Evolutionary conservation across 2,329 filamentous ascomycete genomes (phyloP).

Genomic region (Ophiobolus disseminans): DNA sequence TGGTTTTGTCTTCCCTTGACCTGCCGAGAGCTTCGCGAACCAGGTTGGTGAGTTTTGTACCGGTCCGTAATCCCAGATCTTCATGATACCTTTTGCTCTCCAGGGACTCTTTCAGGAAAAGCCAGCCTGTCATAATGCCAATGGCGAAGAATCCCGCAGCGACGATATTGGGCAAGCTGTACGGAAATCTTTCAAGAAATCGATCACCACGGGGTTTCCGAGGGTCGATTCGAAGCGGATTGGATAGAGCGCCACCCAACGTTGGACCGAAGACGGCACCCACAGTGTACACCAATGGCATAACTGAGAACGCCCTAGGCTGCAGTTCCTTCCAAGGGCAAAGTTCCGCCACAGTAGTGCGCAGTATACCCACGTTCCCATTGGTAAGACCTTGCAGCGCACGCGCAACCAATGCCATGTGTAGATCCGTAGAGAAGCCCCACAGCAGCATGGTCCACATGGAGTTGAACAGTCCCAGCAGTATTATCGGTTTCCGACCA

Average conservation of each 20-base stretch:
- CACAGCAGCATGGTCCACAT: slow-evolving; percentile 83
- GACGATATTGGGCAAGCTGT: slow-evolving; percentile 82
- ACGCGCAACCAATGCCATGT: slow-evolving; percentile 80
- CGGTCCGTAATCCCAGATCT: slow-evolving; percentile 80
- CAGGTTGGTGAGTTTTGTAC: slow-evolving; percentile 64
- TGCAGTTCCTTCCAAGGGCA: slow-evolving; percentile 86
- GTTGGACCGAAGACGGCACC: slow-evolving; percentile 86
- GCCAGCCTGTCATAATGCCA: slow-evolving; percentile 73
- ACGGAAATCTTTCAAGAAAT: slow-evolving; percentile 80
- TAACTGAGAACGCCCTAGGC: slow-evolving; percentile 86
- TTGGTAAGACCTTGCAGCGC: slow-evolving; percentile 84
- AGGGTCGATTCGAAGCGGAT: slow-evolving; percentile 78
- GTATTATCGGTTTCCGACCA: slow-evolving; percentile 83
- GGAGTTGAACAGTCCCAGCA: slow-evolving; percentile 76
- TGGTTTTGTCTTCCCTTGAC: slow-evolving; percentile 11
- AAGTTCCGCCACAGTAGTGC: slow-evolving; percentile 92
- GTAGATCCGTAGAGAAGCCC: slow-evolving; percentile 79
- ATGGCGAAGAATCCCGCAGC: slow-evolving; percentile 77
- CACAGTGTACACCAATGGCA: slow-evolving; percentile 90
- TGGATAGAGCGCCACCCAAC: slow-evolving; percentile 85
- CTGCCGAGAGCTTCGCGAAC: slow-evolving; percentile 30
- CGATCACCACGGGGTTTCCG: slow-evolving; percentile 66
- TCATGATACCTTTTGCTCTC: slow-evolving; percentile 70
- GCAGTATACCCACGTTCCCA: slow-evolving; percentile 83
- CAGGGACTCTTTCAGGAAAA: slow-evolving; percentile 89